These are phyloP conservation scores for Avicennia marina DNA, from an alignment of 257 asterid species.

Conservation along the genomic window DNA sequence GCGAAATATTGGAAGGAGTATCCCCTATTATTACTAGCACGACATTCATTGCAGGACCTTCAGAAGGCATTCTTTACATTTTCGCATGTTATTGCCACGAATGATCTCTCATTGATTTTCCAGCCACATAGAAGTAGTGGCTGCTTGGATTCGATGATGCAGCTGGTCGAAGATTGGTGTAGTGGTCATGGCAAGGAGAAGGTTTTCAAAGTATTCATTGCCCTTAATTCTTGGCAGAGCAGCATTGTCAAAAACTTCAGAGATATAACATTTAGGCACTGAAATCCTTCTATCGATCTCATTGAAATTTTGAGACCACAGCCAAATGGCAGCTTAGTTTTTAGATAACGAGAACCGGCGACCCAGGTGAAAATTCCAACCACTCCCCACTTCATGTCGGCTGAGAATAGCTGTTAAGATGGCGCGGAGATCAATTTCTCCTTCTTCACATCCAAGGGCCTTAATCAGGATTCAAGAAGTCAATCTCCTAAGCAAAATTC, in stretches of 20 bases:
- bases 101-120: slow-evolving; percentile 74
- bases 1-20: slow-evolving; percentile 71
- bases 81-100: slow-evolving; percentile 70
- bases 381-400: too few species aligned
- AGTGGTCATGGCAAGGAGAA: slow-evolving; percentile 78
- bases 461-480: too few species aligned
- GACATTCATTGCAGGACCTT: slow-evolving; percentile 71
- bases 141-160: slow-evolving; percentile 73
- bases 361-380: too few species aligned
- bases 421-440: too few species aligned
- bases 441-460: too few species aligned
- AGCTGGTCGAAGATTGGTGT: slow-evolving; percentile 55
- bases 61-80: slow-evolving; percentile 73
- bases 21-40: slow-evolving; percentile 77
- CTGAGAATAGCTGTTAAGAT: too few species aligned
- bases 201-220: slow-evolving; percentile 64
- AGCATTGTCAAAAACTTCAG: slow-evolving; percentile 79
- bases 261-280: slow-evolving; percentile 63
- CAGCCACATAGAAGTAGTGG: slow-evolving; percentile 51
- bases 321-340: slow-evolving; percentile 81
- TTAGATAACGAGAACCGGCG: too few species aligned
- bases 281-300: slow-evolving; percentile 77
- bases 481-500: too few species aligned
- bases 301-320: slow-evolving; percentile 72
- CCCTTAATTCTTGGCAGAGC: slow-evolving; percentile 80